A percentile compares a stretch with the other conserved stretches of the same genome.
phyloP scores from a whole-genome alignment of 208 protist genomes.

The Acanthamoeba castellanii region DNA sequence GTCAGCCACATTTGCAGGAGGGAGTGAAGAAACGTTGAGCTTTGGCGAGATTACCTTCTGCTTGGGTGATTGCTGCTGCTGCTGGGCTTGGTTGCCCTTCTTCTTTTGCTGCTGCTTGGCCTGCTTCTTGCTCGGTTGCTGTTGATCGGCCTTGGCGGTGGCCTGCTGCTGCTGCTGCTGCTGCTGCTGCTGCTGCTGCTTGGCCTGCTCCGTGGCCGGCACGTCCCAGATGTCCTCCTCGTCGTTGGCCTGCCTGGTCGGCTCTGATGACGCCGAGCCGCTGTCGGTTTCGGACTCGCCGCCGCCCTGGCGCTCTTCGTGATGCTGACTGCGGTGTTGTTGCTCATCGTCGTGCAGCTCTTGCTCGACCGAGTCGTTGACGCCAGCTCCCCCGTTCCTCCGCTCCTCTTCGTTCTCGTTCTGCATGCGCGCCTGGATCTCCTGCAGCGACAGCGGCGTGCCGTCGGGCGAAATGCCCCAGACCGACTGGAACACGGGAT shows the following conservation, averaged over 20 bases:
- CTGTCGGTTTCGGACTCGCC: background rate
- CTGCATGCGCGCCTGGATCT: background rate
- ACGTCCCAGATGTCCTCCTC: slow-evolving; percentile 42
- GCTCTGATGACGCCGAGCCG: background rate
- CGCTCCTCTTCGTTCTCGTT: background rate
- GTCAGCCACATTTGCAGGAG: background rate
- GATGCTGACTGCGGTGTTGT: background rate
- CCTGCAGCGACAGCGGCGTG: slow-evolving; percentile 21
- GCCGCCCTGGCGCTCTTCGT: background rate
- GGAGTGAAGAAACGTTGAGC: background rate
- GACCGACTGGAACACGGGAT: slow-evolving; percentile 35
- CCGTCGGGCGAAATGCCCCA: slow-evolving; percentile 46
- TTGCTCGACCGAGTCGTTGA: slow-evolving; percentile 26
- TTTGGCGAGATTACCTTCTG: background rate
- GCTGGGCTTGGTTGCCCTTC: background rate
- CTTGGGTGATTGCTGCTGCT: slow-evolving; percentile 19
- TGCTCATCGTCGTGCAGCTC: slow-evolving; percentile 37
- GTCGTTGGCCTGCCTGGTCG: background rate
- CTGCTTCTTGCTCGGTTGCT: slow-evolving; percentile 28
- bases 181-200: background rate
- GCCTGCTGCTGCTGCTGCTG: background rate
- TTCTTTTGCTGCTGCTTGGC: slow-evolving; percentile 60
- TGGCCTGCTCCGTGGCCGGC: background rate
- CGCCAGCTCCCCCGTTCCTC: background rate
- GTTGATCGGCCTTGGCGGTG: background rate